Conservation (phyloP, 208 protist genomes). For the Hexamita inflata region DNA sequence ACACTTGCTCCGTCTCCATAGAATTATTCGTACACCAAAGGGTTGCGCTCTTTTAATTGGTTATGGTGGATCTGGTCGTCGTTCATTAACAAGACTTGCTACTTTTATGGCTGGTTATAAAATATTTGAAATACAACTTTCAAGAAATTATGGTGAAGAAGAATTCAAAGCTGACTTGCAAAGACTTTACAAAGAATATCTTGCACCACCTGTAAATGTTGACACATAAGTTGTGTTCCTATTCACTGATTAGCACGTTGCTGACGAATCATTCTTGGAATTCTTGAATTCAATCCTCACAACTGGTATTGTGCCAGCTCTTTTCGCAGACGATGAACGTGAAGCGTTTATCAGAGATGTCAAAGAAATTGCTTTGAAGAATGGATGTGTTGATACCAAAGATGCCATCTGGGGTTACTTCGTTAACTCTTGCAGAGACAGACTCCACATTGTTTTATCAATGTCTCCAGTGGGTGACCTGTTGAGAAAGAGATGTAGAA, state of each 20-base stretch:
- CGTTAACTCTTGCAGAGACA: constrained; percentile 82
- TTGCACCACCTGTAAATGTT: constrained; percentile 40
- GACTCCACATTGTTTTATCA: constrained; percentile 88
- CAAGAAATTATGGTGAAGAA: constrained; percentile 73
- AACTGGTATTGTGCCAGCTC: constrained; percentile 84
- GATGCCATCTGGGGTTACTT: constrained; percentile 88
- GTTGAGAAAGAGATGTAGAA: constrained; percentile 77
- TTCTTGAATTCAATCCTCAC: constrained; percentile 96
- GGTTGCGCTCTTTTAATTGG: constrained; percentile 88
- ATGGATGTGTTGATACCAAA: constrained; percentile 63
- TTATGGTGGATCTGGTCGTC: constrained; percentile 85
- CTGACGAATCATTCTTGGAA: constrained; percentile 89
- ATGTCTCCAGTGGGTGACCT: constrained; percentile 86
- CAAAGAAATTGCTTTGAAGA: constrained; percentile 61
- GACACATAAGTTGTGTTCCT: constrained; percentile 78
- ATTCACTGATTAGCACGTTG: constrained; percentile 90
- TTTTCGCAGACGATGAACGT: constrained; percentile 91
- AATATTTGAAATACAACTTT: constrained; percentile 81
- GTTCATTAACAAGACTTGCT: constrained; percentile 78
- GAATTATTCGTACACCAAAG: constrained; percentile 76
- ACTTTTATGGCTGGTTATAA: constrained; percentile 69
- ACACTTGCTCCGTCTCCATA: constrained; percentile 78
- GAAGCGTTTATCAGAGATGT: constrained; percentile 72
- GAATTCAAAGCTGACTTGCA: constrained; percentile 91
- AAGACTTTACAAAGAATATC: constrained; percentile 65